Base-by-base conservation (phyloP, 495 filamentous ascomycete genomes). In the Lentithecium fluviatile region DNA sequence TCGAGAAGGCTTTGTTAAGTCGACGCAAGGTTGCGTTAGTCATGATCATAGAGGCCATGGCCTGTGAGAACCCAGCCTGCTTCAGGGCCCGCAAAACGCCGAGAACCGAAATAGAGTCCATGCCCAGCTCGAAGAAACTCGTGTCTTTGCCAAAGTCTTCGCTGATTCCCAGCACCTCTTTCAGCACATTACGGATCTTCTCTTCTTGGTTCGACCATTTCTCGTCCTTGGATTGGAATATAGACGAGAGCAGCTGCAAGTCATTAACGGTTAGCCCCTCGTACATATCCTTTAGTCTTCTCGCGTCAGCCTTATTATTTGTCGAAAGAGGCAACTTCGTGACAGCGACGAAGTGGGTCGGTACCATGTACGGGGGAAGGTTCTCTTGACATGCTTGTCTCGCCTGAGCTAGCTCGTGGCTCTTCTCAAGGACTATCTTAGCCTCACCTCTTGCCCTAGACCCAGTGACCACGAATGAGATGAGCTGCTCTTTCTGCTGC, bases 71-170 rank as follows among this genome's bases (percentile, higher is more conserved):
- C 0, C 86, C 78, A 53, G 56, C 65, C 17, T 69, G 67, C 58
- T 72, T 77, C 54, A 80, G 59, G 11, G 66, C 60, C 37, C 66
- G 66, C 12, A 82, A 72, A 52, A 95, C 77, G 21, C 82, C 80
- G 21, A 91, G 83, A 2, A 86, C 86, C 0, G 88, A 88, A 13
- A 95, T 89, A 0, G 89, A 93, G 69, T 94, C 91, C 6, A 93
- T 76, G 0, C 90, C 90, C 1, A 95, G 74, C 51, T 94, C 88
- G 64, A 90, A 95, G 29, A 95, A 82, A 26, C 80, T 93, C 0
- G 86, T 82, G 0, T 75, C 75, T 15, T 75, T 73, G 1, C 69
- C 75, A 34, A 91, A 78, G 0, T 77, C 71, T 3, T 54, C 34
- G 7, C 78, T 64, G 6, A 84, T 62, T 1, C 70, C 59, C 11